phyloP scores from a whole-genome alignment of 495 filamentous ascomycete species.

The Niebla homalea region DNA sequence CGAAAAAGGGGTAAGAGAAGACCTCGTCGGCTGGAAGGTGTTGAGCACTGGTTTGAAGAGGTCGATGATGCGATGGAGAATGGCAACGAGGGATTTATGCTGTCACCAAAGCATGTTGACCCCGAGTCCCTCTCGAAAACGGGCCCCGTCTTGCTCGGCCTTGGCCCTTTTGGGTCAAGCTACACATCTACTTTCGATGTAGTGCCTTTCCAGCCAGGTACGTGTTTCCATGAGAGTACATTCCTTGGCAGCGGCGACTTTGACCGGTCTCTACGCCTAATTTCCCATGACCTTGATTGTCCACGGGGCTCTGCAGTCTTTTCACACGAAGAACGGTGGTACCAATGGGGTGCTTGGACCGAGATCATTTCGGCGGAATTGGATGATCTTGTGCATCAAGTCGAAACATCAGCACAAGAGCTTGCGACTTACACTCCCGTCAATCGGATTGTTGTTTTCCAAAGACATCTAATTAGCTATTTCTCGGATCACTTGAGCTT shows the following conservation, averaged over 20 bases:
- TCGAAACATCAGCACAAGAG: conserved; percentile 25
- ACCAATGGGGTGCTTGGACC: conserved; percentile 59
- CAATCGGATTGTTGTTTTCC: conserved; percentile 7
- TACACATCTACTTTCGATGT: conserved; percentile 71
- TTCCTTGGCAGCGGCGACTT: conserved; percentile 65
- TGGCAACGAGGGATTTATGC: too few relatives aligned
- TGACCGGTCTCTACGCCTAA: conserved; percentile 31
- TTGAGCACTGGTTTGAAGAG: conserved; percentile 14
- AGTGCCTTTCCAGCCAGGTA: conserved; percentile 47
- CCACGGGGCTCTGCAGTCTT: conserved; percentile 25
- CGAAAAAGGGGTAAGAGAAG: conserved; percentile 28
- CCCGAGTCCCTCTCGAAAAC: too few relatives aligned
- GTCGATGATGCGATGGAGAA: background rate
- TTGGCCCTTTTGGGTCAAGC: conserved; percentile 45
- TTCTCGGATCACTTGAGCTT: conserved; percentile 37
- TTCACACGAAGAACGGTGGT: conserved; percentile 31
- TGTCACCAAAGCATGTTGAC: too few relatives aligned
- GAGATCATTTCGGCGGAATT: conserved; percentile 56
- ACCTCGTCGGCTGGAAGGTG: conserved; percentile 40
- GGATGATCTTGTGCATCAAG: conserved; percentile 38
- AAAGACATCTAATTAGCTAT: conserved; percentile 33
- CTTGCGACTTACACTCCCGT: background rate
- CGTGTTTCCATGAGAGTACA: conserved; percentile 64
- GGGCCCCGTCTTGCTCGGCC: conserved; percentile 19
- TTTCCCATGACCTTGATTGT: conserved; percentile 22